Base-by-base conservation (phyloP, 305 asterid species). In the Ajuga reptans region DNA sequence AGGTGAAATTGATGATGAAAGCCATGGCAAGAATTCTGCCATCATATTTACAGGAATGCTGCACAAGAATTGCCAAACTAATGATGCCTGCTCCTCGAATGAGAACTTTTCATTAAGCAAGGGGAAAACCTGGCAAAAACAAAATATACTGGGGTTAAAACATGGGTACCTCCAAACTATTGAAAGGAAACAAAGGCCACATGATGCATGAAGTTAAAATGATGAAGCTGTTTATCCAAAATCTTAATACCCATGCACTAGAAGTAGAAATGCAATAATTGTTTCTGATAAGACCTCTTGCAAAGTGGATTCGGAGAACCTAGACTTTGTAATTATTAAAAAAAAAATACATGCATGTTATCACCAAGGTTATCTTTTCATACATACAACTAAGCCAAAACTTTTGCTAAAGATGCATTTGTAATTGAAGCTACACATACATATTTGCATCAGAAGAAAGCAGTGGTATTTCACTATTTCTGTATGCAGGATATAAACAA, bases 11-110 rank as follows among this genome's bases (percentile, higher is more conserved):
- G 98, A 90, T 46, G 87, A 83, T 52, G 98, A 83, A 82, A 92
- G 98, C 98, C 98, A 92, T 21, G 98, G 98, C 80, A 92, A 86
- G 77, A 92, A 92, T 76, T 92, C 96, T 66, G 96, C 97, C 98
- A 92, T 90, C 98, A 92, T 90, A 82, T 90, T 90, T 61, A 87
- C 97, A 41, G 98, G 98, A 81, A 92, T 90, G 79, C 98, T 92
- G 80, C 98, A 92, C 79, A 92, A 81, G 78, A 92, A 92, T 75
- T 90, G 97, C 98, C 98, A 92, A n/a, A 88, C 98, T 80, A 92
- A 79, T 74, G 97, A 87, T 66, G 96, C 96, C 78, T 92, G 98
- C 85, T 92, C 98, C 83, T 92, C 96, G 52, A 87, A 89, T 41
- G 97, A 88, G 78, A 92, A 92, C 82, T 90, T 92, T 18, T 87